Conservation (phyloP, 2,329 filamentous ascomycete species). For the Didymella glomerata region DNA sequence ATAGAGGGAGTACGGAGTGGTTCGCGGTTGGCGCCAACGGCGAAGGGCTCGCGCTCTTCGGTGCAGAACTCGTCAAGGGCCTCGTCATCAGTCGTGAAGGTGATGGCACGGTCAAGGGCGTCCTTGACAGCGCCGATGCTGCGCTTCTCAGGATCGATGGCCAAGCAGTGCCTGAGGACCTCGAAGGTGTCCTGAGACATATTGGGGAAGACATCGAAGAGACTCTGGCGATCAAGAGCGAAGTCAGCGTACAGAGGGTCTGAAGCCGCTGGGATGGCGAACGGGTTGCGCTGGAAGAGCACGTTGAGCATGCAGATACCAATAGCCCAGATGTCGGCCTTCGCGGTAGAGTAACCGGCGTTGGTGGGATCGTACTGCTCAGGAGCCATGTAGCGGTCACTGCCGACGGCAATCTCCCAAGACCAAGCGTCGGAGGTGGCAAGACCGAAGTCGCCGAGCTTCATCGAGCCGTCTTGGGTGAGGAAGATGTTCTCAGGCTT, state of each 20-base stretch:
- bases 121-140: constrained; percentile 80
- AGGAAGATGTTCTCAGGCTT: constrained; percentile 99
- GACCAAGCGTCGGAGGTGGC: constrained; percentile 91
- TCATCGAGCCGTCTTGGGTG: constrained; percentile 84
- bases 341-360: constrained; percentile 87
- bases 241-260: constrained; percentile 95
- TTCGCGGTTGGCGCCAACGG: constrained; percentile 87
- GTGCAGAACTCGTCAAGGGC: constrained; percentile 91
- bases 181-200: constrained; percentile 99
- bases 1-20: constrained; percentile 95
- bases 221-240: constrained; percentile 87
- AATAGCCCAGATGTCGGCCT: constrained; percentile 96
- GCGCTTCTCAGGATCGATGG: constrained; percentile 87
- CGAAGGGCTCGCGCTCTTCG: constrained; percentile 76
- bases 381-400: constrained; percentile 98
- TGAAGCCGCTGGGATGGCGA: constrained; percentile 87
- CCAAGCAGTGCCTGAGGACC: constrained; percentile 89
- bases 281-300: constrained; percentile 95
- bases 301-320: constrained; percentile 97
- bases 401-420: constrained; percentile 91
- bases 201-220: constrained; percentile 97
- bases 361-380: constrained; percentile 94
- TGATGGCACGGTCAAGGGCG: constrained; percentile 79
- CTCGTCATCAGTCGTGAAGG: constrained; percentile 94
- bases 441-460: constrained; percentile 95